phyloP scores from a whole-genome alignment of 306 rosid species.

The Ammopiptanthus mongolicus region DNA sequence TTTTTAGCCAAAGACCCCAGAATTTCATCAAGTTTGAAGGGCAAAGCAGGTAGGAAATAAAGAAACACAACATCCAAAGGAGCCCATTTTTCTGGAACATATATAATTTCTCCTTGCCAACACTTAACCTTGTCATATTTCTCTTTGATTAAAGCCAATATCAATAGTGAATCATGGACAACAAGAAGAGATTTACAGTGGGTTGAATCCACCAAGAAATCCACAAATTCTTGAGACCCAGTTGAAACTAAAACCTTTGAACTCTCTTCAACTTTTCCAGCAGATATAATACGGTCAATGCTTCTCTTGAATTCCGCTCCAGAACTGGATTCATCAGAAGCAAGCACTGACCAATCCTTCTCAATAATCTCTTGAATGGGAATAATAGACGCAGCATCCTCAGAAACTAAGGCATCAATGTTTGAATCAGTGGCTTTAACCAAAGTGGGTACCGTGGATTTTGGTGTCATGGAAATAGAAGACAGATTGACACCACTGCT shows the following conservation, averaged over 20 bases:
- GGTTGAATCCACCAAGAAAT: slow-evolving; percentile 43
- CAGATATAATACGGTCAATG: slow-evolving; percentile 46
- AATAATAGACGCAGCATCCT: slow-evolving; percentile 45
- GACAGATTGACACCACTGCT: background rate
- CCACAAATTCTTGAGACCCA: slow-evolving; percentile 76
- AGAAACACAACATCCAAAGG: slow-evolving; percentile 75
- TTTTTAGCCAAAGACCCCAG: slow-evolving; percentile 52
- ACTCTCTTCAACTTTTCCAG: slow-evolving; percentile 55
- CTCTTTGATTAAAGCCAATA: slow-evolving; percentile 63
- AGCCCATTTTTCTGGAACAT: slow-evolving; percentile 71
- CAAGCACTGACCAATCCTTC: slow-evolving; percentile 83
- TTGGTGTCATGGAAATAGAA: slow-evolving; percentile 18
- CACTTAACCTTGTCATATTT: slow-evolving; percentile 74
- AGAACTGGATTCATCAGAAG: slow-evolving; percentile 30
- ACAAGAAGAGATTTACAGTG: slow-evolving; percentile 43
- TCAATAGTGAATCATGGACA: slow-evolving; percentile 71
- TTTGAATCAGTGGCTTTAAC: slow-evolving; percentile 24
- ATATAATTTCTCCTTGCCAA: slow-evolving; percentile 87
- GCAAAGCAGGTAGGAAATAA: slow-evolving; percentile 77
- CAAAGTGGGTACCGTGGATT: background rate
- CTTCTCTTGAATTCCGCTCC: slow-evolving; percentile 20
- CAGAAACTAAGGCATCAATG: slow-evolving; percentile 41
- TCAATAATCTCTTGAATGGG: slow-evolving; percentile 56
- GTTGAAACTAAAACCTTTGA: slow-evolving; percentile 68
- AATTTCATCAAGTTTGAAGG: slow-evolving; percentile 51